Evolutionary conservation across 345 rosid genomes (phyloP), one percentile per base, ranked within the genome.

Genomic region (Trapa bicornis): DNA sequence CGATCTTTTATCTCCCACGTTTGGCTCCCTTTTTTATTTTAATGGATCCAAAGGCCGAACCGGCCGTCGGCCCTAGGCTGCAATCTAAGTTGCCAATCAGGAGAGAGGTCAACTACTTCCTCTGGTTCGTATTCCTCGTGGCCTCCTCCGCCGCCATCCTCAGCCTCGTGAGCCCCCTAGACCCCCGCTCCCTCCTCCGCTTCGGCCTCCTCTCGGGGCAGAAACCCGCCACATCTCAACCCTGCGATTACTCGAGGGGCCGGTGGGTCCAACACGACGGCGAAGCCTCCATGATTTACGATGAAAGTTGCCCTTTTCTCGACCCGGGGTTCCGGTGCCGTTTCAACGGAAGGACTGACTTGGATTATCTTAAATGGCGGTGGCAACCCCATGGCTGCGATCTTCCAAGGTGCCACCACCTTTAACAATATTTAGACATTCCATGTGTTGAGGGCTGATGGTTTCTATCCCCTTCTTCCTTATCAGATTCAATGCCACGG

Each of bases 301-400:
- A 70, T 2, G 96, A 94, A 47, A 77, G 71, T 45, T 94, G 95
- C 84, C 85, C 80, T 10, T 93, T 93, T 74, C 92, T 91, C 38
- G 95, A 91, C 71, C 84, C 87, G 0, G 99, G 97, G 6, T 91
- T 94, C 70, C 88, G 80, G 4, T 91, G 97, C 65, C 83, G 45
- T 1, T 61, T 58, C 10, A 81, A 81, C 3, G 97, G 99, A 32
- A 84, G 99, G 73, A 75, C 70, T 32, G 92, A 91, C 48, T 70
- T 69, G 0, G 88, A 75, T 70, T 91, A 76, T 78, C 90, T 71
- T 22, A 81, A 82, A 47, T 91, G 98, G 99, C 82, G 91, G 66
- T 94, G 99, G 96, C 88, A 89, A 71, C 96, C 97, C 4, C 47
- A 88, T 39, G 81, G 85, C 62, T 87, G 99, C 64, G 76, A 84